Evolutionary conservation across 1,284 basidiomycete species (phyloP).

Genomic region (Flammula alnicola): DNA sequence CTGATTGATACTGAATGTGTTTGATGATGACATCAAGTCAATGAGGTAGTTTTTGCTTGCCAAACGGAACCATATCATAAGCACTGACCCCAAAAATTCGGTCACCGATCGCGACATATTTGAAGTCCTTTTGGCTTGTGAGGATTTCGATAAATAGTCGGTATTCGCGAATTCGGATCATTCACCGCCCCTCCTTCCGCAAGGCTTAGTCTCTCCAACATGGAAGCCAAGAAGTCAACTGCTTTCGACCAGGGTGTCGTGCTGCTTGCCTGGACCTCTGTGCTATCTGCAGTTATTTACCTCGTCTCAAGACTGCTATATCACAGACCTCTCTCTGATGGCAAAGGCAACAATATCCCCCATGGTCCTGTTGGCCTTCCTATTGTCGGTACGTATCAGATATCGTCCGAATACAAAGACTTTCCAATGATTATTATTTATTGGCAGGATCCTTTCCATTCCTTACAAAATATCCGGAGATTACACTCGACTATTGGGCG

Average conservation of each 20-base stretch:
- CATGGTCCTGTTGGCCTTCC: conserved; percentile 34
- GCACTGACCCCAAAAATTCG: too few species aligned
- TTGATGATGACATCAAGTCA: too few species aligned
- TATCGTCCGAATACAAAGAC: too few species aligned
- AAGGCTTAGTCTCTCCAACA: background rate
- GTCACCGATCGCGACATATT: too few species aligned
- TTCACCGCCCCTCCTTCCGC: too few species aligned
- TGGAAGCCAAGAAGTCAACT: background rate
- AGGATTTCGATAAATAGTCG: too few species aligned
- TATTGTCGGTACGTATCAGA: conserved; percentile 11
- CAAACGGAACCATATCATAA: too few species aligned
- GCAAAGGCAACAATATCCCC: conserved; percentile 32
- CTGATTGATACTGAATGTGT: too few species aligned
- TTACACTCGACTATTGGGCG: conserved; percentile 40
- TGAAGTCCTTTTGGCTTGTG: too few species aligned
- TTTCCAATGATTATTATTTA: background rate
- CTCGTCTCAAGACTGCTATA: conserved; percentile 17
- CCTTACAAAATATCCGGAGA: conserved; percentile 42
- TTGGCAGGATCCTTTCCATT: conserved; percentile 39
- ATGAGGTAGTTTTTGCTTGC: too few species aligned
- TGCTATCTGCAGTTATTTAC: conserved; percentile 27
- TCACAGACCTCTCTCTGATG: conserved; percentile 21
- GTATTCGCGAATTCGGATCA: too few species aligned
- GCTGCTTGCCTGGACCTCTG: conserved; percentile 20
- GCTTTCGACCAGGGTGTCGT: conserved; percentile 17